phyloP scores from a whole-genome alignment of 306 rosid genomes.

The Neltuma alba region DNA sequence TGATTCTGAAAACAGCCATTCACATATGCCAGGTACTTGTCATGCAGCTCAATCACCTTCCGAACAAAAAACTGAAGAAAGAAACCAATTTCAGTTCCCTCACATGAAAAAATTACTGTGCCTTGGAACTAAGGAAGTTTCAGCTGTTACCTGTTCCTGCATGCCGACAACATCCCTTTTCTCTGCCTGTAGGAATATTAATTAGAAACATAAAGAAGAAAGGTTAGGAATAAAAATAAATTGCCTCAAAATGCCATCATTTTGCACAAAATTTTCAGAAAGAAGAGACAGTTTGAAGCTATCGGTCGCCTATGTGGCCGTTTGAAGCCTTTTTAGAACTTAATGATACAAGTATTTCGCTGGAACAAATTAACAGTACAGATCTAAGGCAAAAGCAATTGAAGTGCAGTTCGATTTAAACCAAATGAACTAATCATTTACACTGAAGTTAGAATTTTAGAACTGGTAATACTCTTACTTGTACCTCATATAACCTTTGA shows the following conservation, averaged over 20 bases:
- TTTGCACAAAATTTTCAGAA: too few relatives aligned
- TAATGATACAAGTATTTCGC: neutral
- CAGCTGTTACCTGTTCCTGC: conserved; percentile 77
- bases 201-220: conserved; percentile 28
- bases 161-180: conserved; percentile 74
- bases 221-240: conserved; percentile 36
- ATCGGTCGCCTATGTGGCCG: neutral
- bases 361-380: neutral
- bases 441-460: neutral
- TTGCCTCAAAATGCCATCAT: conserved; percentile 15
- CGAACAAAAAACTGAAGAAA: conserved; percentile 75
- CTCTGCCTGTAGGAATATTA: conserved; percentile 67
- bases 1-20: conserved; percentile 83
- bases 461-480: neutral
- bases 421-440: neutral
- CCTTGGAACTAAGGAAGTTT: neutral
- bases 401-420: neutral
- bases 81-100: conserved; percentile 34
- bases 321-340: neutral
- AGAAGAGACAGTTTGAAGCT: neutral
- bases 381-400: neutral
- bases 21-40: conserved; percentile 81
- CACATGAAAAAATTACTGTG: neutral
- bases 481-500: neutral
- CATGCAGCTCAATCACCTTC: conserved; percentile 88